Percentiles rank a stretch among this genome's conserved stretches.
Conservation (phyloP, 2,329 filamentous ascomycete species). For the Pseudogymnoascus sp. region DNA sequence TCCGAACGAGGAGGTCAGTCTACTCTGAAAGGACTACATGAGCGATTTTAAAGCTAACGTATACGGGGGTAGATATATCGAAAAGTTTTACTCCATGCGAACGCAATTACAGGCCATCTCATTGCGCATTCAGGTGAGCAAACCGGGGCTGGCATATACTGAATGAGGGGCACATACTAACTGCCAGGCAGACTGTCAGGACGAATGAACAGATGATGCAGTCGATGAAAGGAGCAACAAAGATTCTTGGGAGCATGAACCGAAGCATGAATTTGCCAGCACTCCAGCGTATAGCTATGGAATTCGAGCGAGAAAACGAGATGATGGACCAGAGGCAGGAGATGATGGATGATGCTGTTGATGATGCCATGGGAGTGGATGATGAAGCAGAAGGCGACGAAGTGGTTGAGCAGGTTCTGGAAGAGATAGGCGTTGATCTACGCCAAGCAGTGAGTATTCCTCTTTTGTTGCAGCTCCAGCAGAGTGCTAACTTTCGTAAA, state of each 20-base stretch:
- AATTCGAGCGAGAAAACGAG: constrained; percentile 97
- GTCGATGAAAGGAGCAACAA: constrained; percentile 96
- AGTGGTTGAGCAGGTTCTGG: constrained; percentile 90
- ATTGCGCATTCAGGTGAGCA: constrained; percentile 74
- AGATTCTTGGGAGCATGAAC: constrained; percentile 93
- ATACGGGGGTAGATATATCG: constrained; percentile 63
- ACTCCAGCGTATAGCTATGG: constrained; percentile 94
- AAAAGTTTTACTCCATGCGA: constrained; percentile 98
- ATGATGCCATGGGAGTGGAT: constrained; percentile 85
- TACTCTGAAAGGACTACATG: neutral
- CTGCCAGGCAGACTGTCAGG: constrained; percentile 66
- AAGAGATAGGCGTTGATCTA: constrained; percentile 93
- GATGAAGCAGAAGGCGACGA: constrained; percentile 96
- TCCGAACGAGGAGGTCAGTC: constrained; percentile 70
- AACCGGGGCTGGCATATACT: constrained; percentile 10
- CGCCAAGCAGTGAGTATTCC: constrained; percentile 67
- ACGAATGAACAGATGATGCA: constrained; percentile 99
- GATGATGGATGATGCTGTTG: constrained; percentile 99
- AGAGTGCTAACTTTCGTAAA: constrained; percentile 33
- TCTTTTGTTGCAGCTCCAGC: neutral
- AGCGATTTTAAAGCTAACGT: neutral
- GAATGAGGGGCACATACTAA: neutral
- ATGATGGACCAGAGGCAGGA: constrained; percentile 99
- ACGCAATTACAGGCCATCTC: constrained; percentile 96
- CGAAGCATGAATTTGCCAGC: constrained; percentile 94